Base-by-base conservation (phyloP, 768 basidiomycete species). In the Suillus plorans region DNA sequence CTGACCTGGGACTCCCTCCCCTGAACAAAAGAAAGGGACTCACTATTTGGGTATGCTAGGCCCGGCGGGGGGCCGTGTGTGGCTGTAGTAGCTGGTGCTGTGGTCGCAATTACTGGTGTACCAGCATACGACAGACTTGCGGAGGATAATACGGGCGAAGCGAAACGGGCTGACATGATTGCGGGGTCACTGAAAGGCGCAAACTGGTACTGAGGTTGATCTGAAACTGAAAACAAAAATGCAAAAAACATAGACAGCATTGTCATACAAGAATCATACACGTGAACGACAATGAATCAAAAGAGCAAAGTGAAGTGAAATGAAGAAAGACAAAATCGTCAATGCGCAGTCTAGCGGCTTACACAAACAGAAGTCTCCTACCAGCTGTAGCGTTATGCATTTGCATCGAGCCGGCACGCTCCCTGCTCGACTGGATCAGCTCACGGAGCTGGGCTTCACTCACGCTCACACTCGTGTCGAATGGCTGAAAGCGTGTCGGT, bases 371-470 rank as follows among this genome's bases (percentile, higher is more conserved):
- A 77, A 80, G 73, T 66, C 72, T 81, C 84, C 76, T 84, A 86
- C 85, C 85, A 79, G 79, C 72, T 66, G 79, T 68, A 60, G 66
- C 71, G 60, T 70, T 76, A 68, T 72, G 69, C 68, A 63, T 69
- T 62, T 73, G 74, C 63, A 74, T 74, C 58, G 71, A 67, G 56
- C 69, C 76, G 25, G 81, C 82, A 60, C 85, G 84, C 56, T 89
- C 87, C 61, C 87, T 85, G 72, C 88, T 91, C 31, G 84, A 83
- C 71, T 86, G 86, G 62, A 92, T 90, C 63, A 93, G 85, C 67
- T 91, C 89, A 65, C 91, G 83, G 67, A 93, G 81, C 72, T 91
- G 88, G 16, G 89, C 88, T 75, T 93, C 91, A 69, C 89, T 91
- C 61, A 92, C 77, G 50, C 81, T 80, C 49, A 75, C 61, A 18